Evolutionary conservation across 352 stramenopile species (phyloP).

Genomic region (Aphanomyces euteiches): DNA sequence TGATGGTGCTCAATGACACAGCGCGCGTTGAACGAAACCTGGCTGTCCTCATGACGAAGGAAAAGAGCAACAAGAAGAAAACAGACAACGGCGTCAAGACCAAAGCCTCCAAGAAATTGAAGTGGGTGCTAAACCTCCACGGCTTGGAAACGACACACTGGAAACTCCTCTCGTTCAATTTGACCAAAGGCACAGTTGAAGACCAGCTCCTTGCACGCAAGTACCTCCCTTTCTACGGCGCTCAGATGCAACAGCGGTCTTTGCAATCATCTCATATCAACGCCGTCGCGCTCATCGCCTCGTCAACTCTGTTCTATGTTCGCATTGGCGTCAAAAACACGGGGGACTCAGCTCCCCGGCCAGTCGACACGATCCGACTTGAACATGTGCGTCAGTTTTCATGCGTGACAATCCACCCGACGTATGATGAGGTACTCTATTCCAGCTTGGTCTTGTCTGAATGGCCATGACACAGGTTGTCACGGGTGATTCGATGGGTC

Average conservation of each 20-base stretch:
- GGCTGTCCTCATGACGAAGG: conserved; percentile 20
- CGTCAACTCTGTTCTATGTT: conserved; percentile 41
- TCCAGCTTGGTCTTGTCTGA: not conserved
- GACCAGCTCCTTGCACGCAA: conserved; percentile 47
- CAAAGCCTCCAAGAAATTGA: not conserved
- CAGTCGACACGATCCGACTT: conserved; percentile 43
- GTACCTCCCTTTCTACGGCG: conserved; percentile 48
- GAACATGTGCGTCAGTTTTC: conserved; percentile 50
- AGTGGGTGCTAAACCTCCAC: conserved; percentile 26
- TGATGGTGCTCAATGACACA: conserved; percentile 42
- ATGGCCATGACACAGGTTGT: conserved; percentile 37
- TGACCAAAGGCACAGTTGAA: conserved; percentile 58
- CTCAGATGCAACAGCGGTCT: conserved; percentile 39
- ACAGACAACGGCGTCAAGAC: conserved; percentile 19
- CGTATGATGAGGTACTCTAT: conserved; percentile 37
- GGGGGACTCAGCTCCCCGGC: conserved; percentile 34
- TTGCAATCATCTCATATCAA: conserved; percentile 43
- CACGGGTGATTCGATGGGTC: conserved; percentile 56
- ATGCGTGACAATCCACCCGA: conserved; percentile 56
- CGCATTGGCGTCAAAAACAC: conserved; percentile 40
- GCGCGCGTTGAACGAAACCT: conserved; percentile 31
- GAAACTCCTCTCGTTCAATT: conserved; percentile 64
- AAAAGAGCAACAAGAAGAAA: conserved; percentile 28
- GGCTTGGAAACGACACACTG: conserved; percentile 37
- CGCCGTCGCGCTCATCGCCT: conserved; percentile 43